Base-by-base conservation (phyloP, 169 alveolate genomes). In the Eimeria falciformis region DNA sequence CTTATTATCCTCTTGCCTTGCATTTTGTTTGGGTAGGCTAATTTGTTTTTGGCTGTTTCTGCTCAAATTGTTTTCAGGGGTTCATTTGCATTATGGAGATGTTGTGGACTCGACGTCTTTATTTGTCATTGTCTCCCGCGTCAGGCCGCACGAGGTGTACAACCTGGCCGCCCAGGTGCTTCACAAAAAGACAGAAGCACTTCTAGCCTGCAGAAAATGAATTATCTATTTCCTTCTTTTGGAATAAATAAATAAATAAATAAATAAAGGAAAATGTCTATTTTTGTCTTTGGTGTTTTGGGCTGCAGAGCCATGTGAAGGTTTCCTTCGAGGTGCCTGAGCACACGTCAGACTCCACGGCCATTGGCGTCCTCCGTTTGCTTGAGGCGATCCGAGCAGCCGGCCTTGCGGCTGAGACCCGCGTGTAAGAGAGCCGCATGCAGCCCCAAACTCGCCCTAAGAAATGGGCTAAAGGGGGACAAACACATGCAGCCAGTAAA, bases 301-400 rank as follows among this genome's bases (percentile, higher is more conserved):
- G 7, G 29, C 25, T 47, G 58, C 93, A 90, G 94, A 82, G 95
- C 75, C 96, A 95, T 56, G 98, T 95, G 77, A 96, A 97, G 94
- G 97, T 96, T 33, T 96, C 98, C n/a, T 97, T 97, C 82, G 97
- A 94, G 71, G 89, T 94, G 91, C 97, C 98, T 0, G 96, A 90
- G 88, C 93, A 94, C 86, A 97, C 98, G 50, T 93, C 97, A n/a
- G 97, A 96, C 50, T 92, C 94, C 0, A 95, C 95, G 23, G 96
- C 93, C 25, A 77, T 94, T 25, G 97, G 97, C 9, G 95, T 96
- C 14, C 91, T 95, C 90, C 92, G 97, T 21, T 91, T 95, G 85
- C 91, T 95, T 46, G 97, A 96, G 58, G 97, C 96, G 45, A 90
- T 95, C 21, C 94, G 94, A 89, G 73, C 93, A 21, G 75, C 69